Conservation (phyloP, 805 yeast genomes). For the Nakazawaea ernobii region DNA sequence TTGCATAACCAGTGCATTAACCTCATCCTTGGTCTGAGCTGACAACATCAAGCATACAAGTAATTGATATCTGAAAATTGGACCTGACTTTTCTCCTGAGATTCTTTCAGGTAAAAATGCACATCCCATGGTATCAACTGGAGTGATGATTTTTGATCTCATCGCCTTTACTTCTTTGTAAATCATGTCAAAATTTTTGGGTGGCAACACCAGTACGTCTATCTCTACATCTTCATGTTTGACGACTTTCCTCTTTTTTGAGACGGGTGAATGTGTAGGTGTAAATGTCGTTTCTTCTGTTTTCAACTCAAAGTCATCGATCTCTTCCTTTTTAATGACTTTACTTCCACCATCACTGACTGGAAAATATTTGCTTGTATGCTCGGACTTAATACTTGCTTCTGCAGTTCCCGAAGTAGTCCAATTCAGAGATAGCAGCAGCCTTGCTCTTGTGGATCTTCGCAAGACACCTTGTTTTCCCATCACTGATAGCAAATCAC, state of each 20-base stretch:
- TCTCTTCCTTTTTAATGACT: neutral
- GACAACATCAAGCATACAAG: conserved; percentile 80
- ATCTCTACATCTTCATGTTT: conserved; percentile 4
- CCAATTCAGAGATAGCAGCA: neutral
- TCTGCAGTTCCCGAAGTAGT: neutral
- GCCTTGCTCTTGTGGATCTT: neutral
- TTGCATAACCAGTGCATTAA: conserved; percentile 67
- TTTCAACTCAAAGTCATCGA: neutral
- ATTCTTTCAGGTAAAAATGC: conserved; percentile 48
- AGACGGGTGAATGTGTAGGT: neutral
- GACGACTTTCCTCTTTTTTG: conserved; percentile 4
- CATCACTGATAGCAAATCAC: neutral
- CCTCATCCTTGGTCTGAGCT: conserved; percentile 88
- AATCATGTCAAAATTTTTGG: conserved; percentile 47
- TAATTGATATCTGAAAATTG: conserved; percentile 59
- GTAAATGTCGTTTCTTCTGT: neutral
- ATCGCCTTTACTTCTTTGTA: conserved; percentile 58
- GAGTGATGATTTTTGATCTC: conserved; percentile 65
- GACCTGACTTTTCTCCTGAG: conserved; percentile 29
- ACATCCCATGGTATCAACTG: conserved; percentile 89
- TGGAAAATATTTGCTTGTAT: conserved; percentile 4
- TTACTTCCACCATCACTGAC: neutral
- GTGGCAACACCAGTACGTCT: conserved; percentile 15
- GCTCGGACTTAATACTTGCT: neutral
- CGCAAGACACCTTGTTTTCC: neutral